These are phyloP conservation scores for Peronospora tabacina DNA, from an alignment of 352 stramenopile genomes.

Conservation along the genomic window DNA sequence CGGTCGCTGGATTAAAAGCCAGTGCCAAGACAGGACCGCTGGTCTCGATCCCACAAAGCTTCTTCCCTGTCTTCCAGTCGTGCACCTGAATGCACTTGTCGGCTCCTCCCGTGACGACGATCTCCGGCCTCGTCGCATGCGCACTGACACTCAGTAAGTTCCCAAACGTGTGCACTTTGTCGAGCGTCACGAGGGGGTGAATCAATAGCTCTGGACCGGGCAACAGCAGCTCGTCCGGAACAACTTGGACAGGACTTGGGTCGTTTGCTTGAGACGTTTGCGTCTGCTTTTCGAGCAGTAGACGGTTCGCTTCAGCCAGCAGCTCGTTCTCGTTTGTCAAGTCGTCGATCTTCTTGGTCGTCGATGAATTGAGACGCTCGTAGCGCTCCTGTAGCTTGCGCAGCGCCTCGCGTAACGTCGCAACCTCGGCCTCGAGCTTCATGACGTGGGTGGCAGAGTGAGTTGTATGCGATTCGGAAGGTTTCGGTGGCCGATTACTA, in stretches of 20 bases:
- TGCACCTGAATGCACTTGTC: constrained; percentile 69
- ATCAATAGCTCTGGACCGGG: constrained; percentile 34
- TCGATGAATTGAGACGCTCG: constrained; percentile 30
- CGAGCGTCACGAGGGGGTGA: constrained; percentile 25
- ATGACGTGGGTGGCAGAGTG: constrained; percentile 15
- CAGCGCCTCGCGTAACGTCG: constrained; percentile 37
- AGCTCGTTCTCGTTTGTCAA: constrained; percentile 71
- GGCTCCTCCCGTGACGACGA: constrained; percentile 59
- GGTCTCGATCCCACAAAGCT: constrained; percentile 32
- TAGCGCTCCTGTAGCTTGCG: constrained; percentile 43
- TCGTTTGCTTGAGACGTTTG: constrained; percentile 1
- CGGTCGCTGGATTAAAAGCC: constrained; percentile 44
- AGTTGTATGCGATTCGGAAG: constrained; percentile 1
- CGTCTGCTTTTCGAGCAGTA: constrained; percentile 49
- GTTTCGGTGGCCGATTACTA: not conserved
- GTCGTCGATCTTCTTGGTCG: constrained; percentile 36
- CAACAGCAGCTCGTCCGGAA: constrained; percentile 68
- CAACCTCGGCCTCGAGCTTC: constrained; percentile 40
- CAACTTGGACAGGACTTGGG: constrained; percentile 33
- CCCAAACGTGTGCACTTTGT: constrained; percentile 50
- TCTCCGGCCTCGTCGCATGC: constrained; percentile 26
- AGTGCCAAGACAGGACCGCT: constrained; percentile 52
- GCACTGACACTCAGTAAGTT: constrained; percentile 62
- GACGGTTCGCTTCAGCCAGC: constrained; percentile 61
- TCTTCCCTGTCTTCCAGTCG: constrained; percentile 46